Evolutionary conservation across 345 rosid genomes (phyloP).

Genomic region (Eucalyptus dawsonii): DNA sequence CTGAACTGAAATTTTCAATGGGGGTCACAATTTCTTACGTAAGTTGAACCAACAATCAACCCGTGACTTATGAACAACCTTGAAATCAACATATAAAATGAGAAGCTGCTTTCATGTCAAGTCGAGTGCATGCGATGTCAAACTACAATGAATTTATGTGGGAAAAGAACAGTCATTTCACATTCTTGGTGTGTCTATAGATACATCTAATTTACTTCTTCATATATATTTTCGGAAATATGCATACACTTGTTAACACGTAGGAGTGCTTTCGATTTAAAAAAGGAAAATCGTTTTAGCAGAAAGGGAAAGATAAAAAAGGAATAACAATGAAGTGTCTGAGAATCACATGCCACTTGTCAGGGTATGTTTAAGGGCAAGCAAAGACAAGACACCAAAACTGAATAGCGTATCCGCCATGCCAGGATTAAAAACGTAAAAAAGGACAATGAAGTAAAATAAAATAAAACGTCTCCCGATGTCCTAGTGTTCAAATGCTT

Average conservation of each 20-base stretch:
- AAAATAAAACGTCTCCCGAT: neutral
- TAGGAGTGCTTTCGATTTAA: neutral
- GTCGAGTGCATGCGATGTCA: neutral
- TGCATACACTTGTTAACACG: neutral
- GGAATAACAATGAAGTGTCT: neutral
- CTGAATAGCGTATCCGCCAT: neutral
- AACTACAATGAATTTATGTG: neutral
- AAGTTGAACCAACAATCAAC: neutral
- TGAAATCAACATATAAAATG: neutral
- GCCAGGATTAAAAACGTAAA: neutral
- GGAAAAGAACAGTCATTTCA: neutral
- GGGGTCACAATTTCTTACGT: neutral
- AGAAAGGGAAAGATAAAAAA: neutral
- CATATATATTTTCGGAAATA: neutral
- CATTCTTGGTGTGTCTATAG: rapidly evolving
- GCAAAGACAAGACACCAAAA: neutral
- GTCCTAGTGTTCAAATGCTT: neutral
- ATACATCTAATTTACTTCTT: neutral
- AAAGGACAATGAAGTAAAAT: neutral
- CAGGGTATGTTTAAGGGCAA: neutral
- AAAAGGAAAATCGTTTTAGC: neutral
- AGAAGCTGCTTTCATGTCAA: neutral
- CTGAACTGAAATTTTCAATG: neutral
- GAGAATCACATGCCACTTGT: neutral
- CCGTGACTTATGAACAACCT: neutral